A percentile compares a stretch with the other conserved stretches of the same genome.
Conservation (phyloP, 257 asterid species). For the Thymus mandschuricus region DNA sequence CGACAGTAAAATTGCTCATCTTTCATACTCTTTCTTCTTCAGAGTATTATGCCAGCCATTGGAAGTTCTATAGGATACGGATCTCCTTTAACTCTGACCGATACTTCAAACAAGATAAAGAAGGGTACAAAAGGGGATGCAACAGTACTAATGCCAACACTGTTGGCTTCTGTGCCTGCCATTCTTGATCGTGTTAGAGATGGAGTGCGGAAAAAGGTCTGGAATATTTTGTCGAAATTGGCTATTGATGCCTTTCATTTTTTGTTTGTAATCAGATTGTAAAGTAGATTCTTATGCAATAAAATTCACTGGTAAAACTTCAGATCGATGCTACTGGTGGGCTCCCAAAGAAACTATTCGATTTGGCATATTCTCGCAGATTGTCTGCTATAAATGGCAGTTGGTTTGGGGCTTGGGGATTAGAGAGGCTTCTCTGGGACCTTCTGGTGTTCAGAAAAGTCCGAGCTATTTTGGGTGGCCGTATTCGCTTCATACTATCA, state of each 20-base stretch:
- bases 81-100: conserved; percentile 93
- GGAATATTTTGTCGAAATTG: conserved; percentile 17
- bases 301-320: conserved; percentile 32
- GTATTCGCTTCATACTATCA: conserved; percentile 84
- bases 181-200: conserved; percentile 98
- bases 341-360: conserved; percentile 75
- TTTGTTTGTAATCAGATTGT: conserved; percentile 11
- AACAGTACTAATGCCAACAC: conserved; percentile 71
- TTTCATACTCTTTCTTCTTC: conserved; percentile 30
- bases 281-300: conserved; percentile 25
- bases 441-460: conserved; percentile 83
- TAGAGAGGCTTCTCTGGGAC: conserved; percentile 86
- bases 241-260: conserved; percentile 8
- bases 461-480: conserved; percentile 95
- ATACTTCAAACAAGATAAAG: conserved; percentile 92
- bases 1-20: neutral
- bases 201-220: conserved; percentile 95
- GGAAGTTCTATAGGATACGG: conserved; percentile 98
- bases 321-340: conserved; percentile 95
- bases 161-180: conserved; percentile 97
- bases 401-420: conserved; percentile 99
- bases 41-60: conserved; percentile 75
- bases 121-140: conserved; percentile 98
- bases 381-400: conserved; percentile 86
- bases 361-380: conserved; percentile 87